Base-by-base conservation (phyloP, 805 yeast species). In the Nakazawaea populi region DNA sequence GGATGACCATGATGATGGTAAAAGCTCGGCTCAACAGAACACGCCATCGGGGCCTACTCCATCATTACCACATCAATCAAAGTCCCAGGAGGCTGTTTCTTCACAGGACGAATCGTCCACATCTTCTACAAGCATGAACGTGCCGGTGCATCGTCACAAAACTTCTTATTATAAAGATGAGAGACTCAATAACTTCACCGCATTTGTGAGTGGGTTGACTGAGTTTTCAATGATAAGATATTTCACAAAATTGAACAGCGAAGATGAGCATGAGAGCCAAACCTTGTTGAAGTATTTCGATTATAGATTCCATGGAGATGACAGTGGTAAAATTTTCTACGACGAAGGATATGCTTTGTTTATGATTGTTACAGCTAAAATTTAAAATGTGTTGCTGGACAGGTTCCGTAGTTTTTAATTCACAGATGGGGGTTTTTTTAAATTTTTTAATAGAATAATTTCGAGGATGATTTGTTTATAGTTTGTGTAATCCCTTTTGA, bases 301-400 rank as follows among this genome's bases (percentile, higher is more conserved):
- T 30, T 50, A 50, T 35, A 35, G 53, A 27, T n/a, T n/a, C 6
- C 12, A 45, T 37, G 53, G 53, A 10, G 49, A 45, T 36, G 53
- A 43, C 4, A 10, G 44, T 3, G 37, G 40, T 10, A 45, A 36
- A 35, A 34, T 42, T 4, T 46, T 40, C 36, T 37, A 36, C 27
- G 53, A 50, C 30, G 53, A 50, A 35, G 53, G 53, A 3, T 44
- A 44, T 32, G 11, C 6, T 5, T 10, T 44, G 40, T 44, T 35
- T 40, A 49, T 49, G 52, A 14, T 35, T 5, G 44, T 49, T 4
- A 49, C 48, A 11, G 51, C 51, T 11, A 47, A 12, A 27, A 39
- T 24, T n/a, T 30, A n/a, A 18, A 32, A 32, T 32, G 11, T 9
- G 11, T 9, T 32, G 11, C 11, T 32, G 35, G 35, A 32, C 35